Evolutionary conservation across 805 yeast genomes (phyloP), one percentile per base, ranked within the genome.

Genomic region (Saturnispora sekii): DNA sequence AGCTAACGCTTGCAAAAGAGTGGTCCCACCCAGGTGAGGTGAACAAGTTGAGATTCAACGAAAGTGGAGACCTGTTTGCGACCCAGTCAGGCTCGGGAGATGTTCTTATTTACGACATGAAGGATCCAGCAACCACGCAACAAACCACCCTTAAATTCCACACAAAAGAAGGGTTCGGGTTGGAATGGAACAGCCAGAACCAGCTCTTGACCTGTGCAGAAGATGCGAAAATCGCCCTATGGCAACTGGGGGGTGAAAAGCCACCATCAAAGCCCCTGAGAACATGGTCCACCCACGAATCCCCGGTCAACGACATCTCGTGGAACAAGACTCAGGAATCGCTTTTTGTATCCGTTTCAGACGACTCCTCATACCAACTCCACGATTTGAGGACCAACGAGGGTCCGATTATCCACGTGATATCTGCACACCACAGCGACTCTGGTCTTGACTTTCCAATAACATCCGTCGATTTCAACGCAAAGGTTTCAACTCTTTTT

Each of bases 1-100:
- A 68, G 48, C 72, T 78, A 52, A 60, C 63, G 34, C 57, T 73
- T 10, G 51, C 63, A 18, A 67, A 71, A 45, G 63, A 67, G 46
- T 80, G 85, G 79, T 64, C 65, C 40, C 87, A 80, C 51, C 73
- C 77, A 14, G 79, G 81, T 6, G 88, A 81, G 53, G 78, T 82
- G 41, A 81, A 82, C 60, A 70, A 73, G 49, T 72, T 81, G 5
- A 72, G 77, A 45, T 67, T 73, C 45, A 73, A 79, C 45, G 76
- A 78, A 1, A 61, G 61, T 40, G 66, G 73, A 6, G 64, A 65
- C 10, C 59, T 69, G 10, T 64, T 79, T 15, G 78, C 84, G 10
- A 69, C 83, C 3, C 73, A 77, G 53, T 73, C 78, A 48, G 72
- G 67, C 45, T 59, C 58, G 31, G 84, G 84, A 10, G 66, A 66